Base-by-base conservation (phyloP, 352 stramenopile species). In the Pythium chondricola region DNA sequence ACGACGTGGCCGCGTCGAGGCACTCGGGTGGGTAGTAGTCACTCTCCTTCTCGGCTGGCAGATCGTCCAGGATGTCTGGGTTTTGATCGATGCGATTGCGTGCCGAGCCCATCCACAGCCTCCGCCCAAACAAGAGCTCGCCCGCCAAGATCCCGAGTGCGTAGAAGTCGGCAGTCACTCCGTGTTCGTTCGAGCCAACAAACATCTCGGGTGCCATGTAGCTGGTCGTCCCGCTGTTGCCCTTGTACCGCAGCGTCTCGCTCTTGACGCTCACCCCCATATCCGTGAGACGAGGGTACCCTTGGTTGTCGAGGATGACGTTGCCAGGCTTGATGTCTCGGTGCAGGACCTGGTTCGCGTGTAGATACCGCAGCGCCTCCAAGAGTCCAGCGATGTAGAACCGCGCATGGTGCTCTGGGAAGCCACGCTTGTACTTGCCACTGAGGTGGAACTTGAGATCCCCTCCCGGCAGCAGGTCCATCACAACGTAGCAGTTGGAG, bases 271-370 rank as follows among this genome's bases (percentile, higher is more conserved):
- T 85, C 25, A 91, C 74, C 27, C 81, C 79, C 21, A 93, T 58
- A 41, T 93, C 81, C 4, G 81, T 87, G 10, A 93, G 48, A 8
- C 74, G 66, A 18, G 80, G 74, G 39, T 87, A 90, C 0, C 79
- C 79, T 20, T 81, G 65, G n/a, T 83, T 71, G 47, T 93, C 79
- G 1, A 93, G 66, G 26, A 95, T 83, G 17, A 95, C 70, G 47
- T 95, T 95, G 44, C 91, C 83, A 13, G 79, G 82, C 42, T 95
- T 93, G 27, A 95, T 62, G 33, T 95, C 83, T 7, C 82, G 77
- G 52, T 93, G 82, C 18, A 95, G 52, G 43, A 95, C 79, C 22
- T 61, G 54, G 18, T 79, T 62, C 4, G 48, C 44, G 44, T 93
- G 81, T 27, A 95, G 52, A 50, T 87, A 83, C 44, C 82, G 63